Conservation (phyloP, 345 rosid genomes). For the Euphorbia peplus region DNA sequence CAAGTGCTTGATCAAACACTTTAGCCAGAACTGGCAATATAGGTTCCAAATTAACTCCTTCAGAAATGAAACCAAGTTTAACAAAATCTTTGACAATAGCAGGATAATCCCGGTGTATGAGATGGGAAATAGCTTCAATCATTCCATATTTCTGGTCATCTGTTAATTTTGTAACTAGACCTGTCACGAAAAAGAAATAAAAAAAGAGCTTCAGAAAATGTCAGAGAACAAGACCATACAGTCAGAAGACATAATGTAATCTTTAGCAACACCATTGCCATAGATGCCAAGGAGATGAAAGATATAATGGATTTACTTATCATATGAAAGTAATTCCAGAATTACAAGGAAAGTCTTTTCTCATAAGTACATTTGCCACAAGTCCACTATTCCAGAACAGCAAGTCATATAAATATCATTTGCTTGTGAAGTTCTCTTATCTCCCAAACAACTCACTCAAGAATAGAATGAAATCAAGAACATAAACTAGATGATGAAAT, state of each 20-base stretch:
- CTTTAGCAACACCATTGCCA: background rate
- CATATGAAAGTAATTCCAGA: background rate
- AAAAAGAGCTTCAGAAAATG: conserved; percentile 20
- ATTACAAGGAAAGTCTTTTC: background rate
- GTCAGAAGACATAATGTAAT: background rate
- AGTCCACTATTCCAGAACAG: background rate
- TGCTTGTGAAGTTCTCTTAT: background rate
- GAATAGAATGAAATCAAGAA: background rate
- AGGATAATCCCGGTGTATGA: conserved; percentile 84
- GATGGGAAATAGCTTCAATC: conserved; percentile 98
- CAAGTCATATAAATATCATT: background rate
- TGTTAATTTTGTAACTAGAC: conserved; percentile 85
- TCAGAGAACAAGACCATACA: conserved; percentile 2
- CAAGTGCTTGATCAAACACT: conserved; percentile 98
- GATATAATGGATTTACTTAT: too few species aligned
- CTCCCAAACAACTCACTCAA: background rate
- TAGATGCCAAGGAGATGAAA: background rate
- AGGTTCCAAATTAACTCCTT: conserved; percentile 93
- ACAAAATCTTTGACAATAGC: conserved; percentile 95
- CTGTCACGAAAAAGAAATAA: conserved; percentile 36
- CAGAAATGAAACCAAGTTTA: conserved; percentile 87
- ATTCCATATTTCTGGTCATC: conserved; percentile 98
- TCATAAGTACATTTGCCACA: background rate
- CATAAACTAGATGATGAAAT: background rate
- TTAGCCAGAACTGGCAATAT: conserved; percentile 90